Evolutionary conservation across 352 stramenopile genomes (phyloP).

Genomic region (Phytophthora tentaculata): DNA sequence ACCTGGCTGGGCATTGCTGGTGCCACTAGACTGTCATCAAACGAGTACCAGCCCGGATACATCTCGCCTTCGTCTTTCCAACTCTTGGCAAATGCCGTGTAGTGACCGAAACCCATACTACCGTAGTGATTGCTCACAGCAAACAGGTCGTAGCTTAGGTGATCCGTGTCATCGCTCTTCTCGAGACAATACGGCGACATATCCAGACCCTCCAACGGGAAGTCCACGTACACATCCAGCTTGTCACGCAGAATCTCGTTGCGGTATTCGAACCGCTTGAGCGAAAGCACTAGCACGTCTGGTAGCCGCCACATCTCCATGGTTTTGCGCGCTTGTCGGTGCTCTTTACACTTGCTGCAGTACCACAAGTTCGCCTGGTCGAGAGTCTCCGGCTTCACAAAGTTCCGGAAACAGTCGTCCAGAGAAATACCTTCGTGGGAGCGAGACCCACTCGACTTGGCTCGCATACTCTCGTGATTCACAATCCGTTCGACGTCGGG

Average conservation of each 20-base stretch:
- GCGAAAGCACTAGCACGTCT: slow-evolving; percentile 83
- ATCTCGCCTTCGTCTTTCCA: slow-evolving; percentile 65
- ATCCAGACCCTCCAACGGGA: slow-evolving; percentile 85
- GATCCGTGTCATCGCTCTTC: slow-evolving; percentile 41
- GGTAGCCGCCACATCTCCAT: slow-evolving; percentile 86
- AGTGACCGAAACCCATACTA: slow-evolving; percentile 91
- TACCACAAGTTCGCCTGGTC: slow-evolving; percentile 90
- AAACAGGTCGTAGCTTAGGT: slow-evolving; percentile 86
- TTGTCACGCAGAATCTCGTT: slow-evolving; percentile 87
- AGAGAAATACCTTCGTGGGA: slow-evolving; percentile 57
- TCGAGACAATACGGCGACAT: slow-evolving; percentile 85
- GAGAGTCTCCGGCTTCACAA: slow-evolving; percentile 81
- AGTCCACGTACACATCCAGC: slow-evolving; percentile 86
- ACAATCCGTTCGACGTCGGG: slow-evolving; percentile 62
- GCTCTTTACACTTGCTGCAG: slow-evolving; percentile 79
- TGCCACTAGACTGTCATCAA: slow-evolving; percentile 84
- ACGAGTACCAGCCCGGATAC: slow-evolving; percentile 82
- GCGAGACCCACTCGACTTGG: slow-evolving; percentile 30
- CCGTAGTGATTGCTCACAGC: slow-evolving; percentile 92
- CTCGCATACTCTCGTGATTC: slow-evolving; percentile 58
- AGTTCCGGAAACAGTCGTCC: slow-evolving; percentile 87
- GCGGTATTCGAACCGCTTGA: slow-evolving; percentile 91
- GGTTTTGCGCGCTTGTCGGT: slow-evolving; percentile 76
- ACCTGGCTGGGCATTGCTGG: slow-evolving; percentile 61
- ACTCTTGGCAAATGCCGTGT: slow-evolving; percentile 87